Evolutionary conservation across 495 filamentous ascomycete genomes (phyloP).

Genomic region (Xylaria longipes): DNA sequence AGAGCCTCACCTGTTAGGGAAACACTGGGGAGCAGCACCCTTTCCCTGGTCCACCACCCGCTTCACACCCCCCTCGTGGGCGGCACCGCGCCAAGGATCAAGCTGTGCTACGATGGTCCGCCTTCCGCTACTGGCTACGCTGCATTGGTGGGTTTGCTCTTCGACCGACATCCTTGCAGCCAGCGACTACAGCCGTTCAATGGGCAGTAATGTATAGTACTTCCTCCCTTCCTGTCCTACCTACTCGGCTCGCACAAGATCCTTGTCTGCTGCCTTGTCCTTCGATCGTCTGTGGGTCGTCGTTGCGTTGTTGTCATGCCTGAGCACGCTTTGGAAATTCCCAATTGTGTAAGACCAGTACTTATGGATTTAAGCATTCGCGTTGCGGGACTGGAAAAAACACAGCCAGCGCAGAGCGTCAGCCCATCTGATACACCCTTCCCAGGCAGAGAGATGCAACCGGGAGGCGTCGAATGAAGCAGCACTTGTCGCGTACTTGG

Average conservation of each 20-base stretch:
- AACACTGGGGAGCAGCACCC: constrained; percentile 20
- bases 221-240: constrained; percentile 7
- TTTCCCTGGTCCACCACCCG: constrained; percentile 30
- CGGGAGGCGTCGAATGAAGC: neutral
- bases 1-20: constrained; percentile 43
- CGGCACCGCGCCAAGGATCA: constrained; percentile 1
- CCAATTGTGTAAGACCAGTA: neutral
- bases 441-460: neutral
- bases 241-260: constrained; percentile 11
- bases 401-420: neutral
- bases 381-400: constrained; percentile 7
- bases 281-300: constrained; percentile 10
- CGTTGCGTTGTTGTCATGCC: constrained; percentile 17
- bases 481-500: neutral
- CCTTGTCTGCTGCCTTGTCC: constrained; percentile 12
- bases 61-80: constrained; percentile 23
- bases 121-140: constrained; percentile 14
- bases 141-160: neutral
- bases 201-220: constrained; percentile 4
- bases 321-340: constrained; percentile 23
- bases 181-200: constrained; percentile 7
- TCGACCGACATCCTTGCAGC: neutral
- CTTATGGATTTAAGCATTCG: neutral
- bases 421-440: neutral
- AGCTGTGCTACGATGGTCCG: constrained; percentile 23